Base-by-base conservation (phyloP, 768 basidiomycete genomes). In the Serpula lacrymans region DNA sequence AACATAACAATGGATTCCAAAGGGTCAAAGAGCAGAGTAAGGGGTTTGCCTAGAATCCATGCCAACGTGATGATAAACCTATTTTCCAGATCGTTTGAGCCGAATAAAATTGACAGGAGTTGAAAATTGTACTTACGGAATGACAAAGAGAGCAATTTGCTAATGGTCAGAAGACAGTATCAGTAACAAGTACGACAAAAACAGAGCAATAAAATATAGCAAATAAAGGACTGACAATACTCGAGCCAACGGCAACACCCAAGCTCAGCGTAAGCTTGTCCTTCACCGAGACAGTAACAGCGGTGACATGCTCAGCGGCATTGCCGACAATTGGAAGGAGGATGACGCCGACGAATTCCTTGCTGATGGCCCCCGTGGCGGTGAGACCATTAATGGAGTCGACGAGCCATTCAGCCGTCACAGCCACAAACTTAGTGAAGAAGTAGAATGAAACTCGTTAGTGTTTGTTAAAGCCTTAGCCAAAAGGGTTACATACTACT, bases 301-400 rank as follows among this genome's bases (percentile, higher is more conserved):
- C 92, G 2, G 91, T 96, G 27, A 83, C 84, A 55, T 94, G 92
- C 55, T 96, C 93, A 41, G 88, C 90, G 5, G 89, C 86, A 55
- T 91, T 92, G 14, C 89, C 89, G 11, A 93, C 92, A 26, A 96
- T 91, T 5, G 95, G 95, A 6, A 98, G 74, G 11, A 98, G 69
- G 49, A 86, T 85, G 29, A 96, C 62, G 10, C 88, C 93, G 45
- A 96, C 83, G 55, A 92, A 98, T 58, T 87, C 88, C 45, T 78
- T 75, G 43, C 68, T 77, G 40, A 98, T 84, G 6, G 18, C 12
- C 17, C 80, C 79, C 0, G 53, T 52, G 0, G 50, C 53, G 0
- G 87, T 84, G 26, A 97, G 55, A 10, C 88, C 88, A 46, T 76
- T 66, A 49, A 96, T 94, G 3, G 88, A 88, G 51, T 76, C 79